Percentiles rank a stretch among this genome's conserved stretches.
Evolutionary conservation across 192 early-diverging fungal species (phyloP).

Genomic region (Jimgerdemannia flammicorona): DNA sequence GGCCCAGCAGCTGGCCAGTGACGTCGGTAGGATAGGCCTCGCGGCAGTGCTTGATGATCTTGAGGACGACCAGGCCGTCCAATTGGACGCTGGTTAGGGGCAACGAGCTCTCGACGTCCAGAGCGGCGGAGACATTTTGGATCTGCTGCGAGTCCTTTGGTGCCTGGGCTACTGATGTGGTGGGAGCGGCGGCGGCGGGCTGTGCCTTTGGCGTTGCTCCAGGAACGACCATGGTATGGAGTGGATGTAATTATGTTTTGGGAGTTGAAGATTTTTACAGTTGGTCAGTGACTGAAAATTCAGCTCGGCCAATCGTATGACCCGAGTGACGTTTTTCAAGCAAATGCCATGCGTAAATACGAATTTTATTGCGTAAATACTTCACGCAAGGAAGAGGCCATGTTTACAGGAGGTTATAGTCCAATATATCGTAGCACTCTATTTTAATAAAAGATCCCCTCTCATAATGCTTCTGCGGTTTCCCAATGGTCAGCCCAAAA

Average conservation of each 20-base stretch:
- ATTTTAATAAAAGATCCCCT: background rate
- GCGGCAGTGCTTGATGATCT: constrained; percentile 97
- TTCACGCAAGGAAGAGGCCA: no score
- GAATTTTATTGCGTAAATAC: no score
- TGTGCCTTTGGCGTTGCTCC: no score
- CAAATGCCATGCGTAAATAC: no score
- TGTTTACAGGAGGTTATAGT: background rate
- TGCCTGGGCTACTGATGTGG: background rate
- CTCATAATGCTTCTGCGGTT: background rate
- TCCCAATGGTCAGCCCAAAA: background rate
- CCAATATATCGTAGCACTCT: background rate
- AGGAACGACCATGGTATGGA: no score
- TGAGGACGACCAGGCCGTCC: constrained; percentile 57
- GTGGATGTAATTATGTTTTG: no score
- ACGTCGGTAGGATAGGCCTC: constrained; percentile 73
- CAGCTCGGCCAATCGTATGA: no score
- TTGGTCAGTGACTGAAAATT: no score
- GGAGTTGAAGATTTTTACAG: no score
- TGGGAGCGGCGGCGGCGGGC: no score
- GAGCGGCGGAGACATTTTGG: constrained; percentile 1
- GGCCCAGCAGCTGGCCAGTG: constrained; percentile 92
- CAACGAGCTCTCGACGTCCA: background rate
- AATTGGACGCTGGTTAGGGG: background rate
- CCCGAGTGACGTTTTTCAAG: no score
- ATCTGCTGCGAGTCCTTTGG: background rate